phyloP scores from a whole-genome alignment of 2,329 filamentous ascomycete species.

The Aspergillus persii region DNA sequence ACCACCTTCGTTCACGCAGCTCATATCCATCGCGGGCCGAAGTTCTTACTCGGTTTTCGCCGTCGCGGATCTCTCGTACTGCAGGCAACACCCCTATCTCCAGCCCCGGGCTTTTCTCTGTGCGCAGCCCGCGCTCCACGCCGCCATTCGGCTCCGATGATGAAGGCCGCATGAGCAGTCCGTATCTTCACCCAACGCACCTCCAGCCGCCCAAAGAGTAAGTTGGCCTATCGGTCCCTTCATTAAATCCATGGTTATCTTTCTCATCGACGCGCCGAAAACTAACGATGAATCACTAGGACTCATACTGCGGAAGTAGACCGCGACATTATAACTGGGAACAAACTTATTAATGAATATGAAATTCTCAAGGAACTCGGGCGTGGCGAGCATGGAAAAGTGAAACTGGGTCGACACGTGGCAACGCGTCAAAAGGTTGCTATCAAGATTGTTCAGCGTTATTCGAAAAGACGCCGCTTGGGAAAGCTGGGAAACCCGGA shows the following conservation, averaged over 20 bases:
- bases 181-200: conserved; percentile 69
- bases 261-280: not conserved
- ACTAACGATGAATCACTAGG: conserved; percentile 41
- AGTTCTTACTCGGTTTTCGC: conserved; percentile 17
- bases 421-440: conserved; percentile 77
- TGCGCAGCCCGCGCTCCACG: conserved; percentile 31
- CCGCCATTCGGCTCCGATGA: conserved; percentile 36
- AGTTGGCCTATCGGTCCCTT: conserved; percentile 30
- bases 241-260: not conserved
- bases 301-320: conserved; percentile 92
- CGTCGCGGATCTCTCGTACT: conserved; percentile 36
- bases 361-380: conserved; percentile 96
- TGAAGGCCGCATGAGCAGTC: conserved; percentile 49
- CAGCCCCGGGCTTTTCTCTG: conserved; percentile 47
- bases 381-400: conserved; percentile 93
- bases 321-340: conserved; percentile 80
- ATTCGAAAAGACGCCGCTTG: conserved; percentile 88
- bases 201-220: conserved; percentile 74
- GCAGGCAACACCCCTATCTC: conserved; percentile 49
- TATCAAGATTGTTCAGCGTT: conserved; percentile 97
- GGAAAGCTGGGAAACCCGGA: conserved; percentile 69
- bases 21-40: conserved; percentile 44
- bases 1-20: conserved; percentile 41
- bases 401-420: conserved; percentile 86
- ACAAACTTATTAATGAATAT: conserved; percentile 97